These are phyloP conservation scores for Penicillium sp. DNA, from an alignment of 2,329 filamentous ascomycete species.

Conservation along the genomic window DNA sequence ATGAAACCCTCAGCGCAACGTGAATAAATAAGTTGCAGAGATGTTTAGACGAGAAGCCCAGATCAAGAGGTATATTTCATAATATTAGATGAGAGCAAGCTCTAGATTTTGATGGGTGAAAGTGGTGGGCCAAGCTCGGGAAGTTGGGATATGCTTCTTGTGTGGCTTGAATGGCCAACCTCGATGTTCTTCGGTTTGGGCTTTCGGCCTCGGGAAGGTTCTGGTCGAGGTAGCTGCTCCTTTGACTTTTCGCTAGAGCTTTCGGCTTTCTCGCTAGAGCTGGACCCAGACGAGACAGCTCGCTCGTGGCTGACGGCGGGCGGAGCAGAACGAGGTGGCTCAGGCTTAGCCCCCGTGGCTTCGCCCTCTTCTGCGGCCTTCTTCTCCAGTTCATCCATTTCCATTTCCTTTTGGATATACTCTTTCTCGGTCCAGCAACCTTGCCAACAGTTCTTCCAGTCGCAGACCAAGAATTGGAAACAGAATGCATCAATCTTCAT, in stretches of 20 bases:
- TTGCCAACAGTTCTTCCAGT: conserved; percentile 97
- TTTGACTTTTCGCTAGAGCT: conserved; percentile 27
- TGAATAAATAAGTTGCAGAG: background rate
- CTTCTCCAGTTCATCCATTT: conserved; percentile 35
- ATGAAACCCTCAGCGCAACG: background rate
- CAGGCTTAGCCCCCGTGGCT: conserved; percentile 15
- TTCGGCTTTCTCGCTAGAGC: conserved; percentile 46
- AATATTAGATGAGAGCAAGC: background rate
- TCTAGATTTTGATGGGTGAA: conserved; percentile 48
- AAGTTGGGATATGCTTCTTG: conserved; percentile 42
- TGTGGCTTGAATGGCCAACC: conserved; percentile 24
- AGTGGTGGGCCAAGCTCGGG: conserved; percentile 49
- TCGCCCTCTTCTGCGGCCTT: conserved; percentile 26
- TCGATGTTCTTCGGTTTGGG: conserved; percentile 36
- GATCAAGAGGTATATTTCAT: background rate
- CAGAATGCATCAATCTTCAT: conserved; percentile 95
- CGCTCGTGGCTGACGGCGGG: conserved; percentile 49
- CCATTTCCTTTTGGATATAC: conserved; percentile 61
- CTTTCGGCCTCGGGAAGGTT: conserved; percentile 31
- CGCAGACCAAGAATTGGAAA: conserved; percentile 90
- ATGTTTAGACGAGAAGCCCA: background rate
- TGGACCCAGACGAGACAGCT: conserved; percentile 60
- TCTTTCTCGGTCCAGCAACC: conserved; percentile 87
- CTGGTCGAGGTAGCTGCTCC: conserved; percentile 31
- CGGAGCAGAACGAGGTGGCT: conserved; percentile 10